Evolutionary conservation across 257 asterid species (phyloP).

Genomic region (Oldenlandia corymbosa): DNA sequence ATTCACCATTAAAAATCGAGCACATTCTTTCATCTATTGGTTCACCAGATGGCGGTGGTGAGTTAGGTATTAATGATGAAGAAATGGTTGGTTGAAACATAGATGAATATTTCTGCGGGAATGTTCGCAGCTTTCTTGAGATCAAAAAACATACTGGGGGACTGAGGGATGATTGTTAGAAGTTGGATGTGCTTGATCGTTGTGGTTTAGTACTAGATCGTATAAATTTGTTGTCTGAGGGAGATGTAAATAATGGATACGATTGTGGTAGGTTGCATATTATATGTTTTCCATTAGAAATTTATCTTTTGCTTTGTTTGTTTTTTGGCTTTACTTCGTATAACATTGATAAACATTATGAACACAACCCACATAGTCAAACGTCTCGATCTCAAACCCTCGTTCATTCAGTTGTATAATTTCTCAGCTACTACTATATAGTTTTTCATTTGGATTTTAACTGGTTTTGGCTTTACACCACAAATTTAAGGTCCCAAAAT

Average conservation of each 20-base stretch:
- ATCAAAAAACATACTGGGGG: background rate
- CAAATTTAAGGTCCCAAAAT: too few relatives aligned
- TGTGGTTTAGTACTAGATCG: background rate
- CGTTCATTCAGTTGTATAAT: too few relatives aligned
- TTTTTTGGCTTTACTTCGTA: too few relatives aligned
- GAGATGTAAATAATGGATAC: constrained; percentile 6
- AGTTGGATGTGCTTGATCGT: background rate
- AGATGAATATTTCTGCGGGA: background rate
- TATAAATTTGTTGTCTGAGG: background rate
- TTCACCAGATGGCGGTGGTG: constrained; percentile 28
- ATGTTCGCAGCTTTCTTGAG: background rate
- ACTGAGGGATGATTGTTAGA: background rate
- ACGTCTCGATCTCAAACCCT: too few relatives aligned
- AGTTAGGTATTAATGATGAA: constrained; percentile 28
- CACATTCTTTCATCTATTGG: constrained; percentile 59
- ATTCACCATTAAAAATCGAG: constrained; percentile 66
- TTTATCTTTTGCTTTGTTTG: too few relatives aligned
- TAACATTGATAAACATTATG: too few relatives aligned
- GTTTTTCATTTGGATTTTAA: too few relatives aligned
- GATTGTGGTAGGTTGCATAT: too few relatives aligned
- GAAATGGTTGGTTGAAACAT: constrained; percentile 59
- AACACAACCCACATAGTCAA: too few relatives aligned
- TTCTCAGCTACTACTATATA: too few relatives aligned
- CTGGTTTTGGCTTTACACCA: background rate
- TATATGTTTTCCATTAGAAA: too few relatives aligned